Evolutionary conservation across 768 basidiomycete genomes (phyloP).

Genomic region (Agrocybe chaxingu): DNA sequence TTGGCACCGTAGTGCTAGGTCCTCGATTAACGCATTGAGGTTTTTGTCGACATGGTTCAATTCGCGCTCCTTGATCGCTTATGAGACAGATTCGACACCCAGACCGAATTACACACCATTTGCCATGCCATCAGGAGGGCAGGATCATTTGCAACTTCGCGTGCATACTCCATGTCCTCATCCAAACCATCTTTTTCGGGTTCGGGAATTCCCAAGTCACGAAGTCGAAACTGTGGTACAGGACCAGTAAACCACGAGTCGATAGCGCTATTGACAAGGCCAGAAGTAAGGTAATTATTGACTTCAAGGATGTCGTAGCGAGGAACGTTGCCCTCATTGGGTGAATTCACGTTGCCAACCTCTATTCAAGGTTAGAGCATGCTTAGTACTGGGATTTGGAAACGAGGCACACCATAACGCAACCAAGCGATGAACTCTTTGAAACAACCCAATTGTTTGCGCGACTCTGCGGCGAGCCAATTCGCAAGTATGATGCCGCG

Average conservation of each 20-base stretch:
- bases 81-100: constrained; percentile 1
- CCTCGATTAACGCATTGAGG: constrained; percentile 60
- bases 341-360: constrained; percentile 48
- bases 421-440: constrained; percentile 79
- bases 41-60: constrained; percentile 63
- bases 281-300: constrained; percentile 73
- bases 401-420: constrained; percentile 50
- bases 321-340: constrained; percentile 48
- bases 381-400: neutral
- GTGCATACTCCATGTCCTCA: constrained; percentile 45
- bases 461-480: constrained; percentile 66
- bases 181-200: constrained; percentile 30
- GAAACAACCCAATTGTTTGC: constrained; percentile 69
- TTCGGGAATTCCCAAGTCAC: constrained; percentile 45
- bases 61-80: constrained; percentile 49
- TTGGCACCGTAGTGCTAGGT: constrained; percentile 59
- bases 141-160: constrained; percentile 43
- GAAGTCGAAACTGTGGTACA: constrained; percentile 45
- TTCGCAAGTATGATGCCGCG: constrained; percentile 60
- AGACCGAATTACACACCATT: constrained; percentile 31
- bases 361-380: constrained; percentile 27
- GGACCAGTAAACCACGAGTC: constrained; percentile 81
- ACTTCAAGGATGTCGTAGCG: constrained; percentile 79
- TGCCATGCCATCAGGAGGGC: constrained; percentile 43
- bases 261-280: constrained; percentile 64